Conservation (phyloP, 257 asterid species). For the Prunella vulgaris region DNA sequence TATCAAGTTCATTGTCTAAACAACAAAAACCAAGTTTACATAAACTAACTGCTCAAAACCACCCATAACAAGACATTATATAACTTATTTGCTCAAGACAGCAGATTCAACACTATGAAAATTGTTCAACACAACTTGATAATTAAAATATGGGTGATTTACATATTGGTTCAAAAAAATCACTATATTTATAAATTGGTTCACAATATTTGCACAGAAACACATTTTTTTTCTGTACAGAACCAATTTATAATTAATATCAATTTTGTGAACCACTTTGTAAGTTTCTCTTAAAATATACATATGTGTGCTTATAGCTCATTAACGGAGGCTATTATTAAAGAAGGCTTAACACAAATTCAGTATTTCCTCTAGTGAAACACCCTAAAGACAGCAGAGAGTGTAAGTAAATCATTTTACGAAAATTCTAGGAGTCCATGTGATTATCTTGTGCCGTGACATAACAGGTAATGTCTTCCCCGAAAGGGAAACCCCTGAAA, state of each 20-base stretch:
- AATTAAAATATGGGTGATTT: too few species aligned
- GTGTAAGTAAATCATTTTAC: background rate
- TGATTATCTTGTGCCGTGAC: too few species aligned
- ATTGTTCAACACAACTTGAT: background rate
- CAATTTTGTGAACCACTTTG: too few species aligned
- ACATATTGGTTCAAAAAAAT: too few species aligned
- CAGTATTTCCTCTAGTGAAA: slow-evolving; percentile 4
- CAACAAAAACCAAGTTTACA: background rate
- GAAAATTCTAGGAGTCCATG: background rate
- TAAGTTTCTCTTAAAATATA: too few species aligned
- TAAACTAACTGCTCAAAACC: background rate
- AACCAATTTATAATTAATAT: too few species aligned
- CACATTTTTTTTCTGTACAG: too few species aligned
- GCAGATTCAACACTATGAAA: background rate
- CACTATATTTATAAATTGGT: too few species aligned
- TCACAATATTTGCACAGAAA: too few species aligned
- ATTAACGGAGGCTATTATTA: slow-evolving; percentile 4
- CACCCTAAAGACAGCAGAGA: background rate
- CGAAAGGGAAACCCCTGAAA: background rate
- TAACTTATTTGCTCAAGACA: background rate
- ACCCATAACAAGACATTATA: background rate
- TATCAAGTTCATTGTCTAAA: background rate
- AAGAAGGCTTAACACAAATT: background rate
- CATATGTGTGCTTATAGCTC: too few species aligned
- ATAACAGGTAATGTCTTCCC: too few species aligned